These are phyloP conservation scores for Scortechinia acanthostroma DNA, from an alignment of 2,329 filamentous ascomycete genomes.

Conservation along the genomic window DNA sequence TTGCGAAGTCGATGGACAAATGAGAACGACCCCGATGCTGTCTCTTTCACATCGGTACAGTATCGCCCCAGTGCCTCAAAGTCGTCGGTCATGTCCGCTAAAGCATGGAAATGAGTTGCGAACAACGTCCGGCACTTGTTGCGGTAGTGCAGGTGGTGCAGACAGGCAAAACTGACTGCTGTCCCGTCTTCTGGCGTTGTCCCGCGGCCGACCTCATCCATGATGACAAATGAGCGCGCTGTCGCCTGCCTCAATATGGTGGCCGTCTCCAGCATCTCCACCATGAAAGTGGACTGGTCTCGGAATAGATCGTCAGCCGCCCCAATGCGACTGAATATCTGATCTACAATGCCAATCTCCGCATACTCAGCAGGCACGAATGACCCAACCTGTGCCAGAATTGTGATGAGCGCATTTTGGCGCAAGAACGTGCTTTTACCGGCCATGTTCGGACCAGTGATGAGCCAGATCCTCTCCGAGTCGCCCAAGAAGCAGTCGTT, in stretches of 20 bases:
- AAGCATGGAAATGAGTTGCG: slow-evolving; percentile 66
- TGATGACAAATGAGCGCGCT: slow-evolving; percentile 63
- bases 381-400: slow-evolving; percentile 65
- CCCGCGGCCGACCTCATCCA: slow-evolving; percentile 71
- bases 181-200: slow-evolving; percentile 67
- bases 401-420: slow-evolving; percentile 67
- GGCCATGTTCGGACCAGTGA: slow-evolving; percentile 68
- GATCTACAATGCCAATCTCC: slow-evolving; percentile 65
- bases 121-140: slow-evolving; percentile 61
- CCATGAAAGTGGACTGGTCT: slow-evolving; percentile 73
- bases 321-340: slow-evolving; percentile 65
- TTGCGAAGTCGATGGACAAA: slow-evolving; percentile 57
- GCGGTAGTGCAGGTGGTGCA: slow-evolving; percentile 57
- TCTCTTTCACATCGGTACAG: slow-evolving; percentile 63
- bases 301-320: slow-evolving; percentile 67
- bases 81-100: slow-evolving; percentile 49
- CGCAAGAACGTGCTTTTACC: slow-evolving; percentile 70
- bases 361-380: slow-evolving; percentile 67
- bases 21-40: slow-evolving; percentile 44
- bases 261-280: slow-evolving; percentile 71
- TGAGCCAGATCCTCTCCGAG: slow-evolving; percentile 42
- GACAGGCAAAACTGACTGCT: slow-evolving; percentile 63
- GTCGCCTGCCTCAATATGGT: slow-evolving; percentile 64
- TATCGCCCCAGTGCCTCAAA: slow-evolving; percentile 42
- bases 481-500: slow-evolving; percentile 62